Conservation (phyloP, 805 yeast genomes). For the Kurtzmaniella fragi region DNA sequence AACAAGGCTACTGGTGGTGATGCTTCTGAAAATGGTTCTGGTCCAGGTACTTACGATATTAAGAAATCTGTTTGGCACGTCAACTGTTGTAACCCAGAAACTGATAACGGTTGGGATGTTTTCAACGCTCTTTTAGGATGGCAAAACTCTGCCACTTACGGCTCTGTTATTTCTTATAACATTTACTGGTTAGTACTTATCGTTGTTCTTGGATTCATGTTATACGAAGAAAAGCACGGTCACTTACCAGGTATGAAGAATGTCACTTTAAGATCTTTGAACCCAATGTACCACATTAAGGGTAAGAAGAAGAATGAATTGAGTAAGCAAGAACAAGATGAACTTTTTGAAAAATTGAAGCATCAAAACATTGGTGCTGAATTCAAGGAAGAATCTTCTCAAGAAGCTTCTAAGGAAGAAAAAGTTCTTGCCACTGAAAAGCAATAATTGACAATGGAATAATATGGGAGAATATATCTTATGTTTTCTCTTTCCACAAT, state of each 20-base stretch:
- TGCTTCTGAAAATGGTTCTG: constrained; percentile 87
- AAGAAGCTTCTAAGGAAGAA: constrained; percentile 5
- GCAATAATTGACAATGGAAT: no score
- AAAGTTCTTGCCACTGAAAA: constrained; percentile 2
- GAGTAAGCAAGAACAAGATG: constrained; percentile 27
- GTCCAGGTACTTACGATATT: constrained; percentile 93
- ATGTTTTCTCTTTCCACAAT: no score
- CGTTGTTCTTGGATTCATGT: constrained; percentile 51
- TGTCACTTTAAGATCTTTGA: constrained; percentile 40
- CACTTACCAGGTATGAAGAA: constrained; percentile 66
- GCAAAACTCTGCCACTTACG: constrained; percentile 95
- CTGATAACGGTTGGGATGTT: constrained; percentile 93
- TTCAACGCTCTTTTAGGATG: constrained; percentile 93
- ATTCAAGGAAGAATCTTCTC: constrained; percentile 11
- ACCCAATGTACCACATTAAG: constrained; percentile 72
- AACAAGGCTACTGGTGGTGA: constrained; percentile 81
- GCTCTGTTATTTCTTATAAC: constrained; percentile 86
- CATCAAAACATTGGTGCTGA: constrained; percentile 12
- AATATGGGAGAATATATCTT: no score
- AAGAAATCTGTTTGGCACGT: constrained; percentile 86
- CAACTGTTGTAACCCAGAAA: constrained; percentile 93
- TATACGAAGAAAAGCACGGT: constrained; percentile 79
- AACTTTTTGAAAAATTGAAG: constrained; percentile 29
- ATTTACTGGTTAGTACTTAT: constrained; percentile 78
- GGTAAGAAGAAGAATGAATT: constrained; percentile 51